Conservation (phyloP, 2,329 filamentous ascomycete genomes). For the Aspergillus neotritici region DNA sequence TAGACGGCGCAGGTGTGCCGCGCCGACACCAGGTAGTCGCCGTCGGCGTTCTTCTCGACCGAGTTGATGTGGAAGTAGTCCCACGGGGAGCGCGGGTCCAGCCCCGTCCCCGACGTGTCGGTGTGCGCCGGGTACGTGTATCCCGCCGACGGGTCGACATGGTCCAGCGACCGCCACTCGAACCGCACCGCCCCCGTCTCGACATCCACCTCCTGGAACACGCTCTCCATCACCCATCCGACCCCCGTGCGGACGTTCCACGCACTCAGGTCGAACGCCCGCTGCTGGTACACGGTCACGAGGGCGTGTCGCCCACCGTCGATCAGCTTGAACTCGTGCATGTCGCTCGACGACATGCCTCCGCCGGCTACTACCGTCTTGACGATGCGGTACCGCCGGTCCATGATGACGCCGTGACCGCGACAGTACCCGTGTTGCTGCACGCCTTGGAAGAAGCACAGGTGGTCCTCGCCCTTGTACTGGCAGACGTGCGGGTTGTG, state of each 20-base stretch:
- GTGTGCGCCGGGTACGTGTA: slow-evolving; percentile 44
- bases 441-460: slow-evolving; percentile 50
- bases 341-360: slow-evolving; percentile 42
- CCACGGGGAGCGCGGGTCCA: slow-evolving; percentile 42
- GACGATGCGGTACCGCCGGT: slow-evolving; percentile 46
- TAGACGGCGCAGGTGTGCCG: slow-evolving; percentile 38
- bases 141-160: slow-evolving; percentile 44
- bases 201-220: slow-evolving; percentile 51
- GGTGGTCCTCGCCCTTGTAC: slow-evolving; percentile 44
- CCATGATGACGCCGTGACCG: slow-evolving; percentile 50
- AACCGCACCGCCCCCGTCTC: slow-evolving; percentile 45
- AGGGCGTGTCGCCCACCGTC: slow-evolving; percentile 39
- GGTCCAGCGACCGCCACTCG: slow-evolving; percentile 48
- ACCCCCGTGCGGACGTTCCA: slow-evolving; percentile 41
- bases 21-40: slow-evolving; percentile 40
- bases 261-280: slow-evolving; percentile 44
- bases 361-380: slow-evolving; percentile 41
- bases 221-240: slow-evolving; percentile 49
- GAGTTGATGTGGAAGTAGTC: slow-evolving; percentile 44
- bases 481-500: slow-evolving; percentile 47
- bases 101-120: slow-evolving; percentile 45
- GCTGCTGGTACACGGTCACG: slow-evolving; percentile 40
- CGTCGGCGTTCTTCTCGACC: slow-evolving; percentile 37
- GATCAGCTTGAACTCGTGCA: slow-evolving; percentile 49
- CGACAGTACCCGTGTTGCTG: slow-evolving; percentile 49